Evolutionary conservation across 1,284 basidiomycete species (phyloP), one percentile per base, ranked within the genome.

Genomic region (Boletus holoroseus): DNA sequence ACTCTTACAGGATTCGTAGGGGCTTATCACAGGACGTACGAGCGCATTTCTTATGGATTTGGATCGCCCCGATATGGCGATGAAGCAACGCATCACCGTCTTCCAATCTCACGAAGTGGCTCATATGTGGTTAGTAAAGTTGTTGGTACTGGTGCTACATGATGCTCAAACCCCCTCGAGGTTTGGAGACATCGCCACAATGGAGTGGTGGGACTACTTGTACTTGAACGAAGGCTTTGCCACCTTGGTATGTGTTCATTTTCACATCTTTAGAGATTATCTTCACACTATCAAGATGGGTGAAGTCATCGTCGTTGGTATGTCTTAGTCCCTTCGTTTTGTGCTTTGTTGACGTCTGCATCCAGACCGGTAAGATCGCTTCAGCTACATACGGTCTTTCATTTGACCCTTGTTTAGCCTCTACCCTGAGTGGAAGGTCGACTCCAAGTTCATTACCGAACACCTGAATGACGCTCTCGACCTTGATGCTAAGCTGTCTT

Each of bases 211-310:
- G 92, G 87, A 91, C 59, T 88, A 90, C 68, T 75, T 94, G 39
- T 93, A 87, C 66, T 74, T 94, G 62, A 92, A 92, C 56, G 85
- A 89, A 82, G 91, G 92, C 18, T 97, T 97, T 66, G 94, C 94
- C 3, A 87, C 85, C 18, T 63, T 88, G 72, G 85, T 85, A 58
- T 31, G 80, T 69, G 35, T 40, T 48, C n/a, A 16, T 48, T 22
- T 44, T 31, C 27, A 26, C 11, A 13, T 37, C 26, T 34, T 28
- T 2, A 16, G 6, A n/a, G 0, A 18, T 38, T 24, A 24, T 44
- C 2, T 32, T 58, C 37, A 62, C n/a, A 13, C 15, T 30, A 16
- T 51, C 50, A 58, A 88, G 83, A 84, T 92, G 85, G 91, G 91
- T 54, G 94, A 97, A 74, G 83, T 94, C 35, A 90, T 97, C 60